Evolutionary conservation across 2,329 filamentous ascomycete species (phyloP), one percentile per base, ranked within the genome.

Genomic region (Penicillium decumbens): DNA sequence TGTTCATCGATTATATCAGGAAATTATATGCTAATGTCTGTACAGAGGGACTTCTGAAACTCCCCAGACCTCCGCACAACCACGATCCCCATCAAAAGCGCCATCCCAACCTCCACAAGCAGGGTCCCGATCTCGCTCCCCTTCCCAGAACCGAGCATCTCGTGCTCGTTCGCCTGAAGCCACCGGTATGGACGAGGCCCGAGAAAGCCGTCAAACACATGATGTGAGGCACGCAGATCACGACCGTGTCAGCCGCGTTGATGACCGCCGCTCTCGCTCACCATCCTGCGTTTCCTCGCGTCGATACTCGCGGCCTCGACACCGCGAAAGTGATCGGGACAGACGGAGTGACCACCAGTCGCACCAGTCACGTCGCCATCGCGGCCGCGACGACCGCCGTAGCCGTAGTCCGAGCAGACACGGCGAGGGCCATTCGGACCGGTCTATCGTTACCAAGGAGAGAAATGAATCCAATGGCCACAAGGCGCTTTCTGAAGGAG

Each of bases 231-330:
- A 78, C 15, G 73, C 76, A 43, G 74, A 79, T 39, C 39, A 29
- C 3, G 27, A 49, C 20, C 47, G 47, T 15, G 56, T 75, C 55
- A 15, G 27, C 8, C 45, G 37, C 18, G 18, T 35, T 13, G 62
- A 76, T 57, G 72, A 74, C 10, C 78, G 82, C 41, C 78, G 79
- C 43, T 83, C 84, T 0, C 78, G 85, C 49, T 88, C 86, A 4
- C 77, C 77, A 4, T 89, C 87, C 2, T 80, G 79, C 1, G 80
- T 82, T 10, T 77, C 78, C 8, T 77, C 77, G 4, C 75, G 76
- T 32, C 81, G 77, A 46, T 78, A 80, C 6, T 76, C 77, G 42
- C 80, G 83, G 59, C 80, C 82, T 53, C 83, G 82, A 57, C 44
- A 60, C 9, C 49, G 44, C 3, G 83, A 80, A 44, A 78, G 77